A percentile compares a stretch with the other conserved stretches of the same genome.
phyloP scores from a whole-genome alignment of 2,329 filamentous ascomycete species.

The Phialemonium atrogriseum region DNA sequence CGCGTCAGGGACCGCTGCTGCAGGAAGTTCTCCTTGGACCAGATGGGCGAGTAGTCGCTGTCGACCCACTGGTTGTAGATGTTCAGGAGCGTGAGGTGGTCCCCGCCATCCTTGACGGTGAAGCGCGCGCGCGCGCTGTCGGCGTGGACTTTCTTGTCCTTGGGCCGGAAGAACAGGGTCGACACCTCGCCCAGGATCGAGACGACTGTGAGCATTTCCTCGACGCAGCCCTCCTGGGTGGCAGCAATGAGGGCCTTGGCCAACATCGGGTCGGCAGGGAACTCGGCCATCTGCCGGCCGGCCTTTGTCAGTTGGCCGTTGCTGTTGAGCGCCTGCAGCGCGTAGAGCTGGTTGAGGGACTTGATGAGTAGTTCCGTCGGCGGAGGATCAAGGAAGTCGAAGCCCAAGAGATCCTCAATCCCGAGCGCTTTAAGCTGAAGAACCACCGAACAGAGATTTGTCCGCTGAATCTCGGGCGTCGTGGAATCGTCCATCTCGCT shows the following conservation, averaged over 20 bases:
- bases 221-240: slow-evolving; percentile 84
- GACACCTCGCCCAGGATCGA: slow-evolving; percentile 86
- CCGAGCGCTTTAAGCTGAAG: slow-evolving; percentile 82
- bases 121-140: slow-evolving; percentile 86
- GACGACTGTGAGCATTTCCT: slow-evolving; percentile 89
- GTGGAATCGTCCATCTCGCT: slow-evolving; percentile 92
- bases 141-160: slow-evolving; percentile 95
- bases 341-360: slow-evolving; percentile 84
- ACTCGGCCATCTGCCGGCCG: slow-evolving; percentile 90
- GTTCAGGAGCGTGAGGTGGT: slow-evolving; percentile 81
- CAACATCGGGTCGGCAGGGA: slow-evolving; percentile 86
- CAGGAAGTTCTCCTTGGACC: slow-evolving; percentile 87
- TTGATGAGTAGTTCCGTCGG: slow-evolving; percentile 83
- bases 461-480: slow-evolving; percentile 86
- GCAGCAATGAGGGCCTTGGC: slow-evolving; percentile 83
- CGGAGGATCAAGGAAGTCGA: slow-evolving; percentile 94
- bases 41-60: slow-evolving; percentile 77
- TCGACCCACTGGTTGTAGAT: slow-evolving; percentile 96
- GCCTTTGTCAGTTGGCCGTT: slow-evolving; percentile 83
- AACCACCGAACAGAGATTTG: slow-evolving; percentile 77
- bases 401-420: slow-evolving; percentile 86
- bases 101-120: slow-evolving; percentile 82
- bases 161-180: slow-evolving; percentile 86
- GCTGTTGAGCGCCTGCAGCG: slow-evolving; percentile 80
- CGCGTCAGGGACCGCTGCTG: slow-evolving; percentile 85